phyloP scores from a whole-genome alignment of 2,329 filamentous ascomycete species.

The Arachnomyces sp. region DNA sequence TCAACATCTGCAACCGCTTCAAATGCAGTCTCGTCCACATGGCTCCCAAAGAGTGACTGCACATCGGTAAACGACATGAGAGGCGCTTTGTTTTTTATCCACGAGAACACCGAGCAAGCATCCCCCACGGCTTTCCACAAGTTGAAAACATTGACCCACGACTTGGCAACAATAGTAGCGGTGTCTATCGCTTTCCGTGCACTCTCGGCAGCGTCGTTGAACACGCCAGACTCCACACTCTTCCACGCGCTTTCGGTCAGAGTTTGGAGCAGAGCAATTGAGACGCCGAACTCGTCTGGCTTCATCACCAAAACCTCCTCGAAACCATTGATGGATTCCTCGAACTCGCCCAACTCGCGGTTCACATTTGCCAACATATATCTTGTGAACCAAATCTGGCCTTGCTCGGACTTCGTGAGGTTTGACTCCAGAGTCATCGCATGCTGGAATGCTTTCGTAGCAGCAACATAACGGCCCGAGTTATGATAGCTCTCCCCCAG shows the following conservation, averaged over 20 bases:
- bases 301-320: constrained; percentile 60
- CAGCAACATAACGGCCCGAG: constrained; percentile 87
- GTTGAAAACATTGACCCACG: constrained; percentile 70
- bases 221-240: constrained; percentile 72
- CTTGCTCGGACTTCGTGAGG: constrained; percentile 45
- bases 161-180: constrained; percentile 53
- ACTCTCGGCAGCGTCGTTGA: constrained; percentile 69
- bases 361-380: constrained; percentile 96
- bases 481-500: constrained; percentile 96
- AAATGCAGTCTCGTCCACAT: constrained; percentile 45
- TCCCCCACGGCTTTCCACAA: constrained; percentile 91
- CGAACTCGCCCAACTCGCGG: constrained; percentile 81
- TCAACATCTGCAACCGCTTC: constrained; percentile 62
- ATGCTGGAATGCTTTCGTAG: constrained; percentile 80
- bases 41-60: constrained; percentile 48
- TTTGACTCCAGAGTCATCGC: constrained; percentile 66
- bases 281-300: constrained; percentile 72
- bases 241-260: constrained; percentile 72
- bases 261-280: constrained; percentile 80
- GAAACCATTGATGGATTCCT: constrained; percentile 72
- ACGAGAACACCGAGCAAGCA: constrained; percentile 75
- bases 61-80: constrained; percentile 55
- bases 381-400: constrained; percentile 86
- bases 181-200: constrained; percentile 61
- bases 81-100: constrained; percentile 58